Evolutionary conservation across 345 rosid genomes (phyloP).

Genomic region (Noccaea caerulescens): DNA sequence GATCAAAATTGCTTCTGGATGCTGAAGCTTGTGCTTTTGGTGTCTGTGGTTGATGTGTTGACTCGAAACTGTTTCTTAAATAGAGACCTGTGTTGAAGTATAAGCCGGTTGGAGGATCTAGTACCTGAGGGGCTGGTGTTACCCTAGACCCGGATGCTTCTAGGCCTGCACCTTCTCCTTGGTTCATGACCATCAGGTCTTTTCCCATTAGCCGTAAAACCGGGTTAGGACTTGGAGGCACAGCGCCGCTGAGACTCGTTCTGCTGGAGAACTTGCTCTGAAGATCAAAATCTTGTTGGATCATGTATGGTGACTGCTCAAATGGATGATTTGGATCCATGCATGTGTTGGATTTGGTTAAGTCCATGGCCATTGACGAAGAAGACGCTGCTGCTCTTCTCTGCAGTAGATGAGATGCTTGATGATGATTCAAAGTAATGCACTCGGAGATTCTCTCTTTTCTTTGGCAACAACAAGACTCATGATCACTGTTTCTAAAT

Average conservation of each 20-base stretch:
- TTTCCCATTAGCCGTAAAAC: slow-evolving; percentile 96
- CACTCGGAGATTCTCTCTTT: slow-evolving; percentile 69
- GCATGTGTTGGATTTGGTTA: slow-evolving; percentile 34
- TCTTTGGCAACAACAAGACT: slow-evolving; percentile 88
- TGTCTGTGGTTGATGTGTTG: slow-evolving; percentile 33
- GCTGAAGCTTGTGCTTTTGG: slow-evolving; percentile 30
- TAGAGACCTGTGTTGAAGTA: slow-evolving; percentile 39
- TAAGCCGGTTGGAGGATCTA: slow-evolving; percentile 40
- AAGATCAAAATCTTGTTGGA: slow-evolving; percentile 39
- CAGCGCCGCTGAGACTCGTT: slow-evolving; percentile 44
- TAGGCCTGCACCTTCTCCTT: slow-evolving; percentile 57
- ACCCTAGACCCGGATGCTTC: slow-evolving; percentile 44
- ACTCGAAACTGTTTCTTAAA: slow-evolving; percentile 33
- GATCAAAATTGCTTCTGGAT: slow-evolving; percentile 43
- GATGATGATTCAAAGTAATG: slow-evolving; percentile 50
- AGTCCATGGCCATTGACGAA: slow-evolving; percentile 47
- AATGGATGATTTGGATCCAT: slow-evolving; percentile 43
- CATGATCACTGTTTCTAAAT: slow-evolving; percentile 53
- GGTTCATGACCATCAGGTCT: slow-evolving; percentile 89
- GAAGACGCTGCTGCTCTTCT: slow-evolving; percentile 53
- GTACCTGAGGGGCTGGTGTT: slow-evolving; percentile 44
- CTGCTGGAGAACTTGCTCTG: slow-evolving; percentile 34
- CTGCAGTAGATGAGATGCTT: slow-evolving; percentile 64
- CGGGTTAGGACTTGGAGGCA: slow-evolving; percentile 79
- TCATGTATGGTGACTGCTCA: slow-evolving; percentile 42